Base-by-base conservation (phyloP, 2,329 filamentous ascomycete species). In the Nigrospora osmanthi region DNA sequence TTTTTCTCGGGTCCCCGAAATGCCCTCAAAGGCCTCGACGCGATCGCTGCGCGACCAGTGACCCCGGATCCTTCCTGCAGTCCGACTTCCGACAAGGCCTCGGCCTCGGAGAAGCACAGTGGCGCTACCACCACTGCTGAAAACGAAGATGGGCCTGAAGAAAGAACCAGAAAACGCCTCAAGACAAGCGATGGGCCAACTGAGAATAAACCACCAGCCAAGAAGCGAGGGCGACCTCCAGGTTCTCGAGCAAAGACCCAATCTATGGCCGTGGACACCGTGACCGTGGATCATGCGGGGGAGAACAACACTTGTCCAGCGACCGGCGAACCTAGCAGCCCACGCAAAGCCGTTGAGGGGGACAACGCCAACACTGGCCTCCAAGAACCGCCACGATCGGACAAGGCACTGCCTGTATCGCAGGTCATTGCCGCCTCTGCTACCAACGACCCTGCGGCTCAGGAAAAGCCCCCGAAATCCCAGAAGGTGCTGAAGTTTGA, bases 401-500 rank as follows among this genome's bases (percentile, higher is more conserved):
- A 28, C 23, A 4, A 6, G 23, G 23, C 10, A 10, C 23, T 28
- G 23, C 23, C 23, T 28, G 23, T 2, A 28, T 28, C 23, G 23
- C 23, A 28, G 2, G 23, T 4, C 10, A 28, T 2, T 28, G 23
- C 23, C 23, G 7, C 23, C 23, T 28, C 23, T 28, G 10, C 23
- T 10, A 28, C 23, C 2, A 28, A 28, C 23, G 5, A 28, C 7
- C 23, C 23, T 28, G 23, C 10, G 23, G 6, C 23, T 28, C 6
- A 52, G 31, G 47, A 44, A 28, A 38, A 51, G 31, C 31, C 47
- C 14, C 47, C 54, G 16, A 70, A 67, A 42, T 64, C 70, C 1
- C 70, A 66, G 37, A 81, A 75, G 50, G 52, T 83, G 1, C 59
- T 83, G 16, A 72, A 67, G 48, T 70, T 81, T 53, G 81, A 83